phyloP scores from a whole-genome alignment of 805 yeast genomes.

The Candida succiphila region DNA sequence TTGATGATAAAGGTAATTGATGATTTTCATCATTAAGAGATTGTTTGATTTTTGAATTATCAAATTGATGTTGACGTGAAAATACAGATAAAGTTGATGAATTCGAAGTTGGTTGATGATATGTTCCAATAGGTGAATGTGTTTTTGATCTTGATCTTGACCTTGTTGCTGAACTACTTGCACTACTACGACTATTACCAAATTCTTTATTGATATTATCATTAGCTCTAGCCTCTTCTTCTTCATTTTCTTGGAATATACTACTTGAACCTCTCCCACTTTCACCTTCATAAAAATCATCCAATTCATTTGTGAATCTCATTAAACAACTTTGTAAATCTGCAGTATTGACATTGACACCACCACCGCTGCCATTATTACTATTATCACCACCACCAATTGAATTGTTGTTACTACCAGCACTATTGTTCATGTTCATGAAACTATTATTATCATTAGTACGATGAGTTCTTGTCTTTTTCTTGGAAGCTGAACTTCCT shows the following conservation, averaged over 20 bases:
- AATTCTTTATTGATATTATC: too few species aligned
- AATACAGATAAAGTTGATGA: too few species aligned
- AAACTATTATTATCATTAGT: not conserved
- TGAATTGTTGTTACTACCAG: not conserved
- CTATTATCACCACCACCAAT: conserved; percentile 1
- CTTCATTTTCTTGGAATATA: not conserved
- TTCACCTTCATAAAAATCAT: conserved; percentile 13
- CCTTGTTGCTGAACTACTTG: too few species aligned
- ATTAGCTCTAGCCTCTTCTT: not conserved
- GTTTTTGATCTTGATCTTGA: too few species aligned
- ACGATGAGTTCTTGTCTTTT: not conserved
- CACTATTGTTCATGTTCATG: conserved; percentile 6
- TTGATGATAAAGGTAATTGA: too few species aligned
- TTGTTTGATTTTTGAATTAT: too few species aligned
- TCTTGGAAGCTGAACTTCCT: not conserved
- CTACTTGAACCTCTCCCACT: not conserved
- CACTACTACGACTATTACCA: too few species aligned
- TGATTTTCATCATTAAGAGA: too few species aligned
- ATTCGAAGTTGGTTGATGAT: too few species aligned
- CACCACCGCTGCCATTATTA: conserved; percentile 6
- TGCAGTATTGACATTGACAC: conserved; percentile 22
- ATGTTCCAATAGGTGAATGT: too few species aligned
- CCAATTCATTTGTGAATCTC: conserved; percentile 30
- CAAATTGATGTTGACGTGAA: too few species aligned
- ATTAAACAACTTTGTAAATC: conserved; percentile 30